Base-by-base conservation (phyloP, 495 filamentous ascomycete species). In the Beverwykella pulmonaria region DNA sequence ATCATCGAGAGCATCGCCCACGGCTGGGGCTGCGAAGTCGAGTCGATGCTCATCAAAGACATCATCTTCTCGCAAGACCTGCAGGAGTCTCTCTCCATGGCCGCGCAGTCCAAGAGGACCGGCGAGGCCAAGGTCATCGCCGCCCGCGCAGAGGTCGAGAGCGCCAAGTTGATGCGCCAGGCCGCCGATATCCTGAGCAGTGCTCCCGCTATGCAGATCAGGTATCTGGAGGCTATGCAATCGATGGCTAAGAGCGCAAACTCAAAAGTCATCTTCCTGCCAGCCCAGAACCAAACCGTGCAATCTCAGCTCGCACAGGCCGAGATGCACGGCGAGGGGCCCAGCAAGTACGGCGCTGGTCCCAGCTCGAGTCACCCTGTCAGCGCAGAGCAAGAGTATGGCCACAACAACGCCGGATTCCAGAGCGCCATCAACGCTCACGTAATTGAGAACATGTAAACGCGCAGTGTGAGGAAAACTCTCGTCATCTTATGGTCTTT, bases 1-100 rank as follows among this genome's bases (percentile, higher is more conserved):
- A 98, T 99, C 71, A 97, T 99, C 74, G 94, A 97, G 76, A 92
- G 96, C 67, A 93, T 96, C 5, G 94, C 94, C 19, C 79, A 84
- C 26, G 92, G 91, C 65, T 99, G 94, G 94, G 94, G 94, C 78
- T 92, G 96, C 22, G 85, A 90, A 74, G 94, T 99, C 61, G 95
- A 98, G 83, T 91, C 87, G 72, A 99, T 99, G 95, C 86, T 99
- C 61, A 92, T 99, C 84, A 99, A 99, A 79, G 94, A 99, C 78
- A 96, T 99, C 76, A 91, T 97, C 76, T 99, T 99, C 87, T 90
- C 86, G 82, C 85, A 88, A 73, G 94, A 98, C 63, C 86, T 99
- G 30, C 94, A 99, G 77, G 94, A 97, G 64, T 94, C 90, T n/a
- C 85, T 99, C 60, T 94, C 90, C 75, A 99, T 99, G 94, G 94